Evolutionary conservation across 2,329 filamentous ascomycete genomes (phyloP).

Genomic region (Metarhizium rileyi): DNA sequence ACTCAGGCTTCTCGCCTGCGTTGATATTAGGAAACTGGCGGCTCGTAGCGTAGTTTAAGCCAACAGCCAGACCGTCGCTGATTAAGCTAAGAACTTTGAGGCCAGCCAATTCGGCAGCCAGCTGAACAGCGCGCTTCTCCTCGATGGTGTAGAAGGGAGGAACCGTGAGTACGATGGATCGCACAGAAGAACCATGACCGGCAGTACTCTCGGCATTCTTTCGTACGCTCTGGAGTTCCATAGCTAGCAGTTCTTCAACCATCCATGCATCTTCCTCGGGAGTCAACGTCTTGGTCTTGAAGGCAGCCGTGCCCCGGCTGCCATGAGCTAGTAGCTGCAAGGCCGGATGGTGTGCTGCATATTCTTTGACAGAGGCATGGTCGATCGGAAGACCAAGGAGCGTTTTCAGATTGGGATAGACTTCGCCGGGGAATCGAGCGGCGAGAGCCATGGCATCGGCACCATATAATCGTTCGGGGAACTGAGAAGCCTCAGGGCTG

Average conservation of each 20-base stretch:
- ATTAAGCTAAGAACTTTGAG: constrained; percentile 77
- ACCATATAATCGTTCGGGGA: constrained; percentile 85
- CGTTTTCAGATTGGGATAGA: constrained; percentile 88
- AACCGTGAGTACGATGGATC: constrained; percentile 79
- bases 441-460: constrained; percentile 82
- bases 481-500: constrained; percentile 52
- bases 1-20: constrained; percentile 77
- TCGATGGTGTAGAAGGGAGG: constrained; percentile 84
- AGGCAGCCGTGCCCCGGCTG: constrained; percentile 60
- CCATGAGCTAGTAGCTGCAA: constrained; percentile 55
- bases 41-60: constrained; percentile 87
- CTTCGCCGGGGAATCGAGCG: constrained; percentile 81
- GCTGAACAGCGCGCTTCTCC: constrained; percentile 76
- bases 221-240: constrained; percentile 89
- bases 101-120: constrained; percentile 80
- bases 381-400: constrained; percentile 66
- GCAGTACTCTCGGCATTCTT: constrained; percentile 79
- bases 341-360: constrained; percentile 67
- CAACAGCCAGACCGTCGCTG: constrained; percentile 85
- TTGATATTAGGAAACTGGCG: constrained; percentile 79
- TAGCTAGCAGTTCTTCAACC: constrained; percentile 89
- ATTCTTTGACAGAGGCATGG: constrained; percentile 55
- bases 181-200: constrained; percentile 62
- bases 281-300: constrained; percentile 64
- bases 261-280: constrained; percentile 57